phyloP scores from a whole-genome alignment of 495 filamentous ascomycete species.

The Penicillium waksmanii region DNA sequence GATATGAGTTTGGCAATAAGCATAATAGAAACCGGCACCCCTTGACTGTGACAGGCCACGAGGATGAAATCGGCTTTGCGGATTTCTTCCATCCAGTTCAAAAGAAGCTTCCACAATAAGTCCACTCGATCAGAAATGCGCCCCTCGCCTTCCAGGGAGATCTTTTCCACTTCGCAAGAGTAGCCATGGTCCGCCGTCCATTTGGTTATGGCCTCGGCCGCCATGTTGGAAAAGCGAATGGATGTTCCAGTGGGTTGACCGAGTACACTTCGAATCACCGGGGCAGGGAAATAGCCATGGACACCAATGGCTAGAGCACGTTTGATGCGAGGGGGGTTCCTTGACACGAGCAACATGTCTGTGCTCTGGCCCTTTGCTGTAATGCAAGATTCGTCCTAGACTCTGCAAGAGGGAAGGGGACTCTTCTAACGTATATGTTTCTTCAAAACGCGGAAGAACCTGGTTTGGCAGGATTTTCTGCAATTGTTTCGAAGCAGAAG shows the following conservation, averaged over 20 bases:
- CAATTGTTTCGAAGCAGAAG: constrained; percentile 46
- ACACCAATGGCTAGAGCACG: constrained; percentile 90
- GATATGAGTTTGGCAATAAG: constrained; percentile 88
- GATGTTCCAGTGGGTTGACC: constrained; percentile 96
- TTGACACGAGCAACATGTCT: constrained; percentile 75
- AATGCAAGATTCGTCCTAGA: constrained; percentile 67
- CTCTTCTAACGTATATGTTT: constrained; percentile 67
- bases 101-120: constrained; percentile 87
- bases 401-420: constrained; percentile 74
- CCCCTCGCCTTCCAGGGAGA: constrained; percentile 97
- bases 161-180: constrained; percentile 76
- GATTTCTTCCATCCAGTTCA: constrained; percentile 95
- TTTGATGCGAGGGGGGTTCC: constrained; percentile 68
- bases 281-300: constrained; percentile 91
- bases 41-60: constrained; percentile 91
- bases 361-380: constrained; percentile 59
- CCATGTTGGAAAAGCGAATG: constrained; percentile 87
- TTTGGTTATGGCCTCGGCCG: constrained; percentile 77
- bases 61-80: constrained; percentile 85
- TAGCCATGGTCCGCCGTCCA: constrained; percentile 75
- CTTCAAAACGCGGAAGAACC: constrained; percentile 68
- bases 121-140: constrained; percentile 88
- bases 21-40: constrained; percentile 91
- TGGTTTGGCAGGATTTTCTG: constrained; percentile 60
- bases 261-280: constrained; percentile 79